These are phyloP conservation scores for Nakazawaea ernobii DNA, from an alignment of 805 yeast genomes.

Conservation along the genomic window DNA sequence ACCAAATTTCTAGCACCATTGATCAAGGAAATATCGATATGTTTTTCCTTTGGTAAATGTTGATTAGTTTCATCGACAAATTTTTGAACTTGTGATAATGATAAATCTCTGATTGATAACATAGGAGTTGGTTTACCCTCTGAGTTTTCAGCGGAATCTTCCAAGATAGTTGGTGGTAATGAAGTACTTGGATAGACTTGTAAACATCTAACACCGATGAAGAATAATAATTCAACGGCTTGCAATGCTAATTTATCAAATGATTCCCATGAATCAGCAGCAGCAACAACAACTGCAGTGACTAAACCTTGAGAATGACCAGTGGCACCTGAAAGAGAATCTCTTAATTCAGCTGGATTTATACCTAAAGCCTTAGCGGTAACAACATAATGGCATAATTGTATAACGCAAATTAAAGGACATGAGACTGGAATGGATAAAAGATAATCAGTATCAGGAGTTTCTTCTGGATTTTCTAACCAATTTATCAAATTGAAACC, in stretches of 20 bases:
- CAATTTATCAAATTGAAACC: constrained; percentile 86
- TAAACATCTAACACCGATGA: constrained; percentile 89
- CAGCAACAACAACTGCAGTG: constrained; percentile 82
- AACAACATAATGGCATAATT: constrained; percentile 86
- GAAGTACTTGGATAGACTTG: constrained; percentile 90
- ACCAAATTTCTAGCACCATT: constrained; percentile 96
- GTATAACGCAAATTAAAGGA: constrained; percentile 96
- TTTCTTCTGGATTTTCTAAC: constrained; percentile 78
- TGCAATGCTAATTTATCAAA: constrained; percentile 68
- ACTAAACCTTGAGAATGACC: constrained; percentile 92
- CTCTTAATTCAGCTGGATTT: constrained; percentile 84
- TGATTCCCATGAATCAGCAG: constrained; percentile 78
- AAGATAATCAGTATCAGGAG: constrained; percentile 86
- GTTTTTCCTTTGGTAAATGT: constrained; percentile 89
- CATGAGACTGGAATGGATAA: constrained; percentile 91
- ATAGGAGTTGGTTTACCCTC: constrained; percentile 98
- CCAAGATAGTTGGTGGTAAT: constrained; percentile 86
- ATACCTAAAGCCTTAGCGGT: constrained; percentile 80
- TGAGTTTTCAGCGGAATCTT: constrained; percentile 87
- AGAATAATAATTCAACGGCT: constrained; percentile 82
- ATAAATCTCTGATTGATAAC: constrained; percentile 89
- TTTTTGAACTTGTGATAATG: constrained; percentile 69
- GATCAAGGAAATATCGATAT: constrained; percentile 81
- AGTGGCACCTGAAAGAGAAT: constrained; percentile 65
- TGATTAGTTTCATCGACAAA: constrained; percentile 84